phyloP scores from a whole-genome alignment of 78 protist species.

The Dictyostelium discoideum region DNA sequence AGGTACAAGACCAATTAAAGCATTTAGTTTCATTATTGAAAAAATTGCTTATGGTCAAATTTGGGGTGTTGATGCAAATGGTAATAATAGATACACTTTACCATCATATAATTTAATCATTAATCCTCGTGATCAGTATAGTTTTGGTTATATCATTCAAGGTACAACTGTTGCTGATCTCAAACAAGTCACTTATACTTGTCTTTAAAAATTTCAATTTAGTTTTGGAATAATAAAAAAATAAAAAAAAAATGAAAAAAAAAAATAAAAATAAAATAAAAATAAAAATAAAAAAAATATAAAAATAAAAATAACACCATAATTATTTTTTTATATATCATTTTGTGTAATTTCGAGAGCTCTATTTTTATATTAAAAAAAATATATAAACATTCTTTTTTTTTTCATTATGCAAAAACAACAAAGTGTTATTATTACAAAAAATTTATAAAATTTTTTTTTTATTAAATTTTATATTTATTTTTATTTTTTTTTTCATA shows the following conservation, averaged over 20 bases:
- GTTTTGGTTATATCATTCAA: constrained; percentile 3
- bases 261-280: no score
- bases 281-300: no score
- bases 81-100: not conserved
- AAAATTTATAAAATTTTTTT: no score
- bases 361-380: no score
- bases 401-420: no score
- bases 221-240: not conserved
- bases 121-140: not conserved
- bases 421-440: no score
- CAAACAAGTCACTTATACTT: not conserved
- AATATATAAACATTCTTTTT: no score
- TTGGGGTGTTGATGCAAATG: constrained; percentile 6
- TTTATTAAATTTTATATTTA: no score
- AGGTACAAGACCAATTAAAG: constrained; percentile 25
- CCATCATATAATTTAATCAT: constrained; percentile 1
- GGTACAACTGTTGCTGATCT: not conserved
- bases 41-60: not conserved
- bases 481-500: no score
- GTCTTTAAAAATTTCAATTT: not conserved
- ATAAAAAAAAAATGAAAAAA: not conserved
- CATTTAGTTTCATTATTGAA: not conserved
- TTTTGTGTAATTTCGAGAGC: no score
- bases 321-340: no score
- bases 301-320: no score